phyloP scores from a whole-genome alignment of 2,329 filamentous ascomycete species.

The Trichoderma sp. region DNA sequence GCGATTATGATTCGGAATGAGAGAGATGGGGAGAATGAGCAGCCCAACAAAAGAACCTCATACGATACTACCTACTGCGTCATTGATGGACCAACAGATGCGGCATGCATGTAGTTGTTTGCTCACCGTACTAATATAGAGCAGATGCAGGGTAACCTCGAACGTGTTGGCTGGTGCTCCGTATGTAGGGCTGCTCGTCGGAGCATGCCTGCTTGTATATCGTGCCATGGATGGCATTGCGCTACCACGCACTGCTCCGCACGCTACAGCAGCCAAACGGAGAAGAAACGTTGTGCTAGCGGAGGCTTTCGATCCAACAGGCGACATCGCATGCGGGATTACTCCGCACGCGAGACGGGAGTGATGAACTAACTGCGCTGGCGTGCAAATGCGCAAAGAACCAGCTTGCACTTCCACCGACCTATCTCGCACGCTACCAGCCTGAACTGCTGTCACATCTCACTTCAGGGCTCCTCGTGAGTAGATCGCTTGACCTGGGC shows the following conservation, averaged over 20 bases:
- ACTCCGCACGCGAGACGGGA: background rate
- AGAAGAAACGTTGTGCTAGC: background rate
- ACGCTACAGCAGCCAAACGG: background rate
- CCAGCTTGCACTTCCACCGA: background rate
- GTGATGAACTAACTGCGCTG: background rate
- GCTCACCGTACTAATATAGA: background rate
- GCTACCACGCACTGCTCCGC: background rate
- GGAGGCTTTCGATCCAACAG: background rate
- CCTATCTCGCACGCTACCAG: background rate
- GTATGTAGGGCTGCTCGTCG: slow-evolving; percentile 19
- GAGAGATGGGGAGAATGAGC: background rate
- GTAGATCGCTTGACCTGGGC: background rate
- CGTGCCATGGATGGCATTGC: background rate
- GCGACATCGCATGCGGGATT: background rate
- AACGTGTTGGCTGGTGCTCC: background rate
- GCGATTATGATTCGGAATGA: background rate
- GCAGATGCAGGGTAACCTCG: slow-evolving; percentile 1
- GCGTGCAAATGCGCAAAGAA: background rate
- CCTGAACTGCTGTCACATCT: background rate
- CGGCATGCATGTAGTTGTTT: background rate
- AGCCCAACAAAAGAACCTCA: background rate
- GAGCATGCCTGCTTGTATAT: background rate
- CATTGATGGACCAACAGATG: background rate
- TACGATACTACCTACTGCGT: background rate
- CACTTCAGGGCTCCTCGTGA: background rate